phyloP scores from a whole-genome alignment of 78 protist genomes.

The Dictyostelium capitatum region DNA sequence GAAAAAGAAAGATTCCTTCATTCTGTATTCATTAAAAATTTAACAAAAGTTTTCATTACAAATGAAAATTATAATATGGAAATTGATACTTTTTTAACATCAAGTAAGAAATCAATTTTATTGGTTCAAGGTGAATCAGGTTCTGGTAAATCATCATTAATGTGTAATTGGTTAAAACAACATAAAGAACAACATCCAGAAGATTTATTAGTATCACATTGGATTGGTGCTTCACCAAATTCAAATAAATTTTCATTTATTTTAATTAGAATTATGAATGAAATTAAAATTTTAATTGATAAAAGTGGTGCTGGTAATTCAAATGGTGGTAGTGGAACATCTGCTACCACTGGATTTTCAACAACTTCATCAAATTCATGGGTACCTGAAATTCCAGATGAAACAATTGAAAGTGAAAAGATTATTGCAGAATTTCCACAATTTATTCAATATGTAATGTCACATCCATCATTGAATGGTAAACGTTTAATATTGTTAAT shows the following conservation, averaged over 20 bases:
- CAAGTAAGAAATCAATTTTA: neutral
- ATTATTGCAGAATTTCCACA: conserved; percentile 23
- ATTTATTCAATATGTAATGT: conserved; percentile 37
- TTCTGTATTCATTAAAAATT: conserved; percentile 23
- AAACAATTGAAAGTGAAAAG: conserved; percentile 27
- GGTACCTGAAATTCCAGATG: conserved; percentile 75
- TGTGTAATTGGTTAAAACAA: conserved; percentile 77
- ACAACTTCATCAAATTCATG: conserved; percentile 1
- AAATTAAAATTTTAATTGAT: conserved; percentile 44
- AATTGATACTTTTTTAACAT: conserved; percentile 63
- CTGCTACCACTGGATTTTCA: neutral
- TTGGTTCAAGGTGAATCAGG: conserved; percentile 77
- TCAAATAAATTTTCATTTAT: conserved; percentile 40
- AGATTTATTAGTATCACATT: conserved; percentile 49
- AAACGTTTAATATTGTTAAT: conserved; percentile 31
- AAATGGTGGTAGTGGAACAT: neutral
- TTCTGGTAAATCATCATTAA: conserved; percentile 46
- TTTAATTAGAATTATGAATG: conserved; percentile 69
- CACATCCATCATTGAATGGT: conserved; percentile 49
- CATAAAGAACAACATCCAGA: conserved; percentile 86
- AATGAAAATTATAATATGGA: conserved; percentile 50
- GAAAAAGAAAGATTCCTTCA: conserved; percentile 84
- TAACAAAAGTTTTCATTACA: conserved; percentile 38
- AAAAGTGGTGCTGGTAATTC: neutral
- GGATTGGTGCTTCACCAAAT: conserved; percentile 78